Base-by-base conservation (phyloP, 1,139 yeast species). In the Hansenula anomala region DNA sequence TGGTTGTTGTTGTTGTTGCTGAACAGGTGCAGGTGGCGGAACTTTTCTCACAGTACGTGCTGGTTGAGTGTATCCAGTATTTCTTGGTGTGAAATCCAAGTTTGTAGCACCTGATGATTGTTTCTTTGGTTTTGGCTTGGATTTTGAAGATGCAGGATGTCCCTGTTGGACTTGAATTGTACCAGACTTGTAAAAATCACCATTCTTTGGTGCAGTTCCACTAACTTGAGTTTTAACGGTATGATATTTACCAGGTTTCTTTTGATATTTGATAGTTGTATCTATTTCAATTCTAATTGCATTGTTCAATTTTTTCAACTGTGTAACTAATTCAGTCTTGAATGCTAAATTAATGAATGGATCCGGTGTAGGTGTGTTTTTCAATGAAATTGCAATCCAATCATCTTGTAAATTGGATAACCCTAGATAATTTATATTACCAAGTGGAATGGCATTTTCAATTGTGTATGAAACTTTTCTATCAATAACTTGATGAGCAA, bases 261-360 rank as follows among this genome's bases (percentile, higher is more conserved):
- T 94, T 62, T 82, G 87, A 61, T 92, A 94, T 44, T 76, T 77
- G 42, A 94, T 74, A 0, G 86, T 75, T 6, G 86, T 75, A 3
- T 83, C 94, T 48, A 94, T 74, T 37, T 73, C 75, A 34, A 94
- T 73, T 8, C 71, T 67, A 30, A 87, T 64, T 1, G 75, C 72
- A 6, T 76, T 73, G 49, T 80, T 79, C 36, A 82, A 52, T 47
- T 73, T 74, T 57, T 80, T 83, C 58, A 94, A 66, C 41, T 85
- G 86, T 0, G 96, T 80, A 1, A 86, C 67, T 38, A 94, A 67
- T 59, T 94, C 99, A 0, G 98, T 94, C 63, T 94, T 94, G 66
- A 92, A 85, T 42, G 76, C 77, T 45, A 89, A 73, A 60, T 85
- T 85, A 42, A 92, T 68, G 44, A 94, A 76, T 7, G 87, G 72